Evolutionary conservation across 139 green algal genomes (phyloP).

Genomic region (Chloropicon primus): DNA sequence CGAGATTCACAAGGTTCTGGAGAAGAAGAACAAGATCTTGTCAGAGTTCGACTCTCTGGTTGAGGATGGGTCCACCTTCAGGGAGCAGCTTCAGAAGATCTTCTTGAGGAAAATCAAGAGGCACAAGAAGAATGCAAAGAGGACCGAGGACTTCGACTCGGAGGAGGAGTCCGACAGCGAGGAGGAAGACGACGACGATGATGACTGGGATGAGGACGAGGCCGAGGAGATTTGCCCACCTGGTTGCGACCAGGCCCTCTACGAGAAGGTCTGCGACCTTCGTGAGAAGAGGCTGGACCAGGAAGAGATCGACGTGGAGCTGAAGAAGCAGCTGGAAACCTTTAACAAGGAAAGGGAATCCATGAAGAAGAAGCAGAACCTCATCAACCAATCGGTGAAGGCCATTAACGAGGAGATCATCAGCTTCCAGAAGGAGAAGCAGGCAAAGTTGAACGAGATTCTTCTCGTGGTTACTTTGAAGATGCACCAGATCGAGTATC

Average conservation of each 20-base stretch:
- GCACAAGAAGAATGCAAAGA: constrained; percentile 36
- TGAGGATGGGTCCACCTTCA: constrained; percentile 33
- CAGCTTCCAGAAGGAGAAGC: constrained; percentile 74
- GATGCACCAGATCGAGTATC: constrained; percentile 34
- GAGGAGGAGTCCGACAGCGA: constrained; percentile 9
- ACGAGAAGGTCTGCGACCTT: constrained; percentile 60
- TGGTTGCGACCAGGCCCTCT: constrained; percentile 49
- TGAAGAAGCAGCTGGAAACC: constrained; percentile 44
- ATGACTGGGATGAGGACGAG: constrained; percentile 24
- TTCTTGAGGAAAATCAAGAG: constrained; percentile 61
- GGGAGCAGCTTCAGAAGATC: constrained; percentile 45
- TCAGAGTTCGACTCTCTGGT: constrained; percentile 40
- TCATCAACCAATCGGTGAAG: constrained; percentile 19
- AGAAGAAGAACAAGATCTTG: constrained; percentile 12
- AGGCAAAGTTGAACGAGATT: constrained; percentile 58
- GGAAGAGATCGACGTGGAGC: constrained; percentile 48
- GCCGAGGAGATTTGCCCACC: constrained; percentile 48
- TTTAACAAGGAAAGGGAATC: constrained; percentile 7
- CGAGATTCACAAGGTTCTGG: constrained; percentile 16
- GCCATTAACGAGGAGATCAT: constrained; percentile 39
- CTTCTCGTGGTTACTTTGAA: constrained; percentile 37
- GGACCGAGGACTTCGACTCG: constrained; percentile 18
- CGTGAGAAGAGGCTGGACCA: constrained; percentile 57
- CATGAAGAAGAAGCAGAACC: constrained; percentile 50
- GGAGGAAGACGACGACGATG: constrained; percentile 8